Evolutionary conservation across 1,284 basidiomycete genomes (phyloP), one percentile per base, ranked within the genome.

Genomic region (Tetrapyrgos nigripes): DNA sequence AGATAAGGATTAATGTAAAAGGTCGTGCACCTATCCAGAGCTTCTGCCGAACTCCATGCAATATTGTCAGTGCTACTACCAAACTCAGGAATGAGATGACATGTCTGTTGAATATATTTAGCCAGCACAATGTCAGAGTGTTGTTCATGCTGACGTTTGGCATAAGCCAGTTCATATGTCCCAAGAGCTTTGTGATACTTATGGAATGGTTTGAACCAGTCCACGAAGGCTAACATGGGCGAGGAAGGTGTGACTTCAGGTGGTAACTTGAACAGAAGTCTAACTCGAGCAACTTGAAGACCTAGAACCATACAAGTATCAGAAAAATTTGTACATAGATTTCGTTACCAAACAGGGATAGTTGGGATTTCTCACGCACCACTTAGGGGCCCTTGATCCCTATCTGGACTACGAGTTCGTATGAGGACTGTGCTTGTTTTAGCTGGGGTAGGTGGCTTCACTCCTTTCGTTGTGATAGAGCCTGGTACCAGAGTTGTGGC

Each of bases 141-240:
- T 13, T 55, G 55, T 4, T 23, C 33, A 6, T 46, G 54, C 5
- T 35, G 26, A 6, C 43, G 53, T 9, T 54, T 53, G 17, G 61
- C 53, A 23, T 46, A 55, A 5, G 53, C 45, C 23, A 62, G 23
- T 4, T 37, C 40, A 29, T 60, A 57, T 17, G 60, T 60, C 2
- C 59, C 59, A 2, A 58, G 53, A 13, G 53, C 37, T 1, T 40
- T 13, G 19, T 60, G 49, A 17, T 48, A 28, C 23, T 46, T 53
- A 10, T 49, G 54, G 17, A 63, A 53, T 2, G 62, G 62, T 26
- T 40, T 63, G 45, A 48, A 60, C 62, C 62, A 63, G 44, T 63
- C 59, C n/a, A 63, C 24, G 19, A 57, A 62, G 1, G 55, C 58
- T 6, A 62, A 55, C 9, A 52, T 54, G 9, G 31, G 29, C 3